Evolutionary conservation across 2,329 filamentous ascomycete genomes (phyloP).

Genomic region (Sporothrix schenckii): DNA sequence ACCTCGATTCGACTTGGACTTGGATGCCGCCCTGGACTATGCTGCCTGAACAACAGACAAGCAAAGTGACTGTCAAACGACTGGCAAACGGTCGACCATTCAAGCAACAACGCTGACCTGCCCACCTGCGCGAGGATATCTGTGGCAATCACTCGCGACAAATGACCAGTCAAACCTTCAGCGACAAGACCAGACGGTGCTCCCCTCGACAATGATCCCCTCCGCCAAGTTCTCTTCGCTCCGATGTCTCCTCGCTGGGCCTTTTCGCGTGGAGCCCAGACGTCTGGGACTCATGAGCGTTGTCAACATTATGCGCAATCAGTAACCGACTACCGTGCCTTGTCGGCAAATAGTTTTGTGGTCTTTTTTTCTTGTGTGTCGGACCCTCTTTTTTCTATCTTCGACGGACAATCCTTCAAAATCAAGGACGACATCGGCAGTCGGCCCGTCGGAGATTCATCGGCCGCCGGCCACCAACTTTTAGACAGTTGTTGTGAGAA

Average conservation of each 20-base stretch:
- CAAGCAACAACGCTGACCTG: too few species aligned
- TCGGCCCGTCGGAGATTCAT: neutral
- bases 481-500: neutral
- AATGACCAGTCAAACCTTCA: too few species aligned
- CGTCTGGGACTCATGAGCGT: slow-evolving; percentile 1
- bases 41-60: neutral
- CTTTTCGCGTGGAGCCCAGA: neutral
- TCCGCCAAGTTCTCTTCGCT: too few species aligned
- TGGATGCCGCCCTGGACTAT: neutral
- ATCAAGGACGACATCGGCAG: neutral
- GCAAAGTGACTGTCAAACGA: too few species aligned
- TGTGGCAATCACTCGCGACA: too few species aligned
- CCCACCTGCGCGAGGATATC: too few species aligned
- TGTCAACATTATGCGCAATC: neutral
- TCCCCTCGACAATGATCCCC: too few species aligned
- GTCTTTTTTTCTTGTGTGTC: neutral
- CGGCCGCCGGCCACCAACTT: neutral
- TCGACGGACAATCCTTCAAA: neutral
- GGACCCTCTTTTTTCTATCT: neutral
- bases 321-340: slow-evolving; percentile 4
- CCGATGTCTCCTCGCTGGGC: too few species aligned
- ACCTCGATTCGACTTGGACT: neutral
- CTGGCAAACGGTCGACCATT: neutral
- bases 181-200: too few species aligned
- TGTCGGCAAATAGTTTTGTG: slow-evolving; percentile 10